A percentile compares a stretch with the other conserved stretches of the same genome.
Conservation (phyloP, 2,329 filamentous ascomycete genomes). For the Fusarium cyanostomum region DNA sequence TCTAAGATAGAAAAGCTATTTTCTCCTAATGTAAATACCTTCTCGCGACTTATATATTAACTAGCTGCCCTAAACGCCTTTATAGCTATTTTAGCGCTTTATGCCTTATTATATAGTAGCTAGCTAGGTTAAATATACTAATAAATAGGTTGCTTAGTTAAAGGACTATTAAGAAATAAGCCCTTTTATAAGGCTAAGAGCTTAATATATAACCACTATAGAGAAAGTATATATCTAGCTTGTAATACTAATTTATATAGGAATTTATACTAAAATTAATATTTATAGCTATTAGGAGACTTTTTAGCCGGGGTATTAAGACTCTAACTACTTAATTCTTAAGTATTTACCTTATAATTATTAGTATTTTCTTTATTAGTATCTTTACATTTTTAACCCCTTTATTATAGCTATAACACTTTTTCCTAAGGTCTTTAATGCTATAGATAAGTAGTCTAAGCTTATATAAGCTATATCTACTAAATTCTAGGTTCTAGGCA, state of each 20-base stretch:
- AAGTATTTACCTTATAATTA: neutral
- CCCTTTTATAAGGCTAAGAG: neutral
- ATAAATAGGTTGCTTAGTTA: too few species aligned
- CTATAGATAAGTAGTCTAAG: neutral
- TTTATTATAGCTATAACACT: too few species aligned
- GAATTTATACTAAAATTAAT: neutral
- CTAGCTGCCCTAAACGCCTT: neutral
- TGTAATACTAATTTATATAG: conserved; percentile 11
- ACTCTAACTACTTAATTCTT: neutral
- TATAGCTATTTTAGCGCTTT: conserved; percentile 4
- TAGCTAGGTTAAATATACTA: conserved; percentile 1
- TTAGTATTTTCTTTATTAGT: neutral
- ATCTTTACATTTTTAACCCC: neutral
- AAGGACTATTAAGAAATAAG: too few species aligned
- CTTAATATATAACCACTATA: neutral
- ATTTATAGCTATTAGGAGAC: neutral
- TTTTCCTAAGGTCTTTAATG: neutral
- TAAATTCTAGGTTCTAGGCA: too few species aligned
- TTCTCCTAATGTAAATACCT: too few species aligned
- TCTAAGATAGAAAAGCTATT: too few species aligned
- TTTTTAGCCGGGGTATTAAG: neutral
- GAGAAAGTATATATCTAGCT: conserved; percentile 5
- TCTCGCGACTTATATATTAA: neutral
- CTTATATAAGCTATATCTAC: neutral
- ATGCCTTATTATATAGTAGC: neutral